Base-by-base conservation (phyloP, 768 basidiomycete species). In the Amanita rimosa region DNA sequence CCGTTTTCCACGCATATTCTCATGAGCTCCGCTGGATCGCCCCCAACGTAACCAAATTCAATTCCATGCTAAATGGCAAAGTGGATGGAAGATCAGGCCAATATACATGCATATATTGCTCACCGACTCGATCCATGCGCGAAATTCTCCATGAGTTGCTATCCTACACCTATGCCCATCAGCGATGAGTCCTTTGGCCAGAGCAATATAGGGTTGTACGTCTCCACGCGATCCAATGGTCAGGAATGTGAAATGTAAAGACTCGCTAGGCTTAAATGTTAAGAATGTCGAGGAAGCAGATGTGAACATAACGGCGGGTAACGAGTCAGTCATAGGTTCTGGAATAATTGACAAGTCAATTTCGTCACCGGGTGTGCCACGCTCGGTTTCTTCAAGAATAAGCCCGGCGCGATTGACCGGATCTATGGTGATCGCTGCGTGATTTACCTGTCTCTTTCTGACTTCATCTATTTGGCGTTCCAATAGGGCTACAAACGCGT, bases 1-100 rank as follows among this genome's bases (percentile, higher is more conserved):
- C 96, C 96, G 64, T 99, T 97, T 65, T 97, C 95, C 29, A 98
- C 85, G 62, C 94, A 98, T 54, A 99, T 91, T 46, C 89, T 78
- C 93, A 98, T 94, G 36, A 99, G 69, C 64, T 98, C 95, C 1
- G 96, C 94, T 8, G 95, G 95, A 64, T 98, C 96, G 22, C 95
- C 95, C 9, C 96, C 95, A 37, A 98, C 93, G 54, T 78, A 85
- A 9, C 85, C 85, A 62, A 86, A 97, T 59, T 93, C 93, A 57
- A 99, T 96, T n/a, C 91, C 92, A 60, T 98, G 76, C 92, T 96
- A 54, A 31, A 9, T 51, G 27, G 55, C 36, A 13, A 34, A 14
- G 40, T 50, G 53, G 47, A 24, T 13, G 44, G 19, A 39, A 44
- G 35, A 49, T 8, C 27, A 13, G 11, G 52, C 46, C 17, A 27